These are phyloP conservation scores for Capronia americana DNA, from an alignment of 2,329 filamentous ascomycete species.

Conservation along the genomic window DNA sequence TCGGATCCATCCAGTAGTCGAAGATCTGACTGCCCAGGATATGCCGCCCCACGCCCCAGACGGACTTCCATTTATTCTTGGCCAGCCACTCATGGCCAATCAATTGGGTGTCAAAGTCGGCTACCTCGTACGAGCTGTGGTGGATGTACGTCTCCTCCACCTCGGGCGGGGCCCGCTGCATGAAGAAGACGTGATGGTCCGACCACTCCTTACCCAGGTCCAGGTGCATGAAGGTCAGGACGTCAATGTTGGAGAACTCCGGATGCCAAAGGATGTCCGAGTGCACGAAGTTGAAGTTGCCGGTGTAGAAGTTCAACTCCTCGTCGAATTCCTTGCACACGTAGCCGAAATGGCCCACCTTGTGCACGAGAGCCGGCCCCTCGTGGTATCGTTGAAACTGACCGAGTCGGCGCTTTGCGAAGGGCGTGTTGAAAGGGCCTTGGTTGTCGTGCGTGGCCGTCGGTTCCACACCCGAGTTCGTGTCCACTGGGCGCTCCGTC, in stretches of 20 bases:
- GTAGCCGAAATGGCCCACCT: constrained; percentile 55
- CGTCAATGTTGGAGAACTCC: constrained; percentile 46
- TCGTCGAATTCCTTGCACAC: constrained; percentile 46
- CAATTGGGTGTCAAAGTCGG: constrained; percentile 73
- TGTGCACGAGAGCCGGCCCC: constrained; percentile 52
- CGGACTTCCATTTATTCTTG: constrained; percentile 66
- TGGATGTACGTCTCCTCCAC: constrained; percentile 59
- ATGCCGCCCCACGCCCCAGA: constrained; percentile 75
- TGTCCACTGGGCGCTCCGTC: constrained; percentile 22
- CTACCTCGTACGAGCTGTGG: constrained; percentile 72
- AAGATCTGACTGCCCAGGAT: constrained; percentile 74
- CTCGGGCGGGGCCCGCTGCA: constrained; percentile 41
- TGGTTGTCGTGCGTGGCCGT: constrained; percentile 41
- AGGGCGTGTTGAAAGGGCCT: constrained; percentile 49
- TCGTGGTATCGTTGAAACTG: constrained; percentile 51
- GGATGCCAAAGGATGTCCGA: constrained; percentile 51
- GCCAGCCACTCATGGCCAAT: constrained; percentile 73
- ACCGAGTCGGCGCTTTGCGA: constrained; percentile 47
- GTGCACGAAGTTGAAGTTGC: constrained; percentile 55
- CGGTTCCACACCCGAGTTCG: neutral
- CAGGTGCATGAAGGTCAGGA: constrained; percentile 57
- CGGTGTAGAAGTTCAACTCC: constrained; percentile 52
- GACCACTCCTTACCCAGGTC: constrained; percentile 54
- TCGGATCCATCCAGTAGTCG: constrained; percentile 72
- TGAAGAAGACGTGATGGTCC: constrained; percentile 62